Conservation (phyloP, 257 asterid genomes). For the Solanum okadae region DNA sequence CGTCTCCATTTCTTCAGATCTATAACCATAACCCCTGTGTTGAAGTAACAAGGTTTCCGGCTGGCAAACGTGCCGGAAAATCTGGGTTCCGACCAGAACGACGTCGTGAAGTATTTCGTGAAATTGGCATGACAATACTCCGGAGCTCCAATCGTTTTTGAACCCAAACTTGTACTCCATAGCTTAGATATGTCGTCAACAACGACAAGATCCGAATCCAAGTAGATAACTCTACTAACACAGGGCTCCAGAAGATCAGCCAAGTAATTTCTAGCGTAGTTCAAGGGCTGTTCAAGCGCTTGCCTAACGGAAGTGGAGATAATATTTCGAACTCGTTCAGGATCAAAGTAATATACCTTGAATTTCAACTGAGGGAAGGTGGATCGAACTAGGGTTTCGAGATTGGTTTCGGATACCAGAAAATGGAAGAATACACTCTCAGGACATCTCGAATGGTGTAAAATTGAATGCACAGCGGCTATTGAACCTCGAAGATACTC, state of each 20-base stretch:
- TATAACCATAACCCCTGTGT: slow-evolving; percentile 92
- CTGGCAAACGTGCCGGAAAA: slow-evolving; percentile 42
- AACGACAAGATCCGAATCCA: slow-evolving; percentile 85
- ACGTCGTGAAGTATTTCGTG: slow-evolving; percentile 63
- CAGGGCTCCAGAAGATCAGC: slow-evolving; percentile 78
- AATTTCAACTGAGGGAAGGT: slow-evolving; percentile 77
- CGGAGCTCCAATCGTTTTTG: slow-evolving; percentile 83
- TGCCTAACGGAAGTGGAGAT: slow-evolving; percentile 78
- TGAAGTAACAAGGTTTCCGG: slow-evolving; percentile 68
- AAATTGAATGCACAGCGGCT: slow-evolving; percentile 85
- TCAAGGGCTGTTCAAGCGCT: slow-evolving; percentile 85
- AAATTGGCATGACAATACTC: slow-evolving; percentile 90
- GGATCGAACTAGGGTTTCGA: slow-evolving; percentile 61
- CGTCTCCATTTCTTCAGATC: slow-evolving; percentile 85
- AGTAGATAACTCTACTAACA: slow-evolving; percentile 63
- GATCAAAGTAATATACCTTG: slow-evolving; percentile 78
- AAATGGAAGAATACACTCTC: slow-evolving; percentile 78
- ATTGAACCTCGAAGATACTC: slow-evolving; percentile 85
- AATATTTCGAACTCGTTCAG: slow-evolving; percentile 65
- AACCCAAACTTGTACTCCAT: slow-evolving; percentile 55
- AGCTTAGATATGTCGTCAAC: slow-evolving; percentile 76
- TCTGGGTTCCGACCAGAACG: slow-evolving; percentile 57
- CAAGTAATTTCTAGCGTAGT: slow-evolving; percentile 75
- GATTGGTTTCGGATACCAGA: slow-evolving; percentile 56
- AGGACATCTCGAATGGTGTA: slow-evolving; percentile 76